phyloP scores from a whole-genome alignment of 371 early-diverging fungal genomes.

The Mortierella sp. region DNA sequence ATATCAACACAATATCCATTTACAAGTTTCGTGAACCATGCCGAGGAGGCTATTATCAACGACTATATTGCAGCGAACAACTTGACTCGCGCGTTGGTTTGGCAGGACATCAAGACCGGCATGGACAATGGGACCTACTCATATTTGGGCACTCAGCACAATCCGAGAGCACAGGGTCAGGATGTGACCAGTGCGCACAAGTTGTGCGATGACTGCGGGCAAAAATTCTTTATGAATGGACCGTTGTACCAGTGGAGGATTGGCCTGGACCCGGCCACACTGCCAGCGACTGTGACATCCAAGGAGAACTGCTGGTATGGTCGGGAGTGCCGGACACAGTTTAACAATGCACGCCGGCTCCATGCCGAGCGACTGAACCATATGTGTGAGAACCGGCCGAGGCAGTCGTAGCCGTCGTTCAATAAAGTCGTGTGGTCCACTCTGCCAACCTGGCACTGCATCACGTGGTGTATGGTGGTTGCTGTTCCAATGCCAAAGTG shows the following conservation, averaged over 20 bases:
- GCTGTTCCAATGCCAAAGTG: no score
- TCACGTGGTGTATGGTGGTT: no score
- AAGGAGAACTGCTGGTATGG: slow-evolving; percentile 44
- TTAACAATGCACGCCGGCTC: slow-evolving; percentile 3
- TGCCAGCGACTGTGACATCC: slow-evolving; percentile 11
- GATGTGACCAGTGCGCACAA: slow-evolving; percentile 17
- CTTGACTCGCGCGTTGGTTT: slow-evolving; percentile 7
- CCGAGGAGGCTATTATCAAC: slow-evolving; percentile 13
- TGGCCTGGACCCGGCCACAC: slow-evolving; percentile 11
- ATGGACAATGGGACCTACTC: slow-evolving; percentile 25
- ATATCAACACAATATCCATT: background rate
- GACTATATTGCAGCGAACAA: slow-evolving; percentile 16
- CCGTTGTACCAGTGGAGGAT: slow-evolving; percentile 49
- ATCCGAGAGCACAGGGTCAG: slow-evolving; percentile 7
- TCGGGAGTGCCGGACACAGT: slow-evolving; percentile 47
- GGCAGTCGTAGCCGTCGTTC: background rate
- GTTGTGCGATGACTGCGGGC: slow-evolving; percentile 18
- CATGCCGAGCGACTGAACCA: slow-evolving; percentile 47
- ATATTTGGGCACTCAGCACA: slow-evolving; percentile 14
- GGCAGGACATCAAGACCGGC: slow-evolving; percentile 40
- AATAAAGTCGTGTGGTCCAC: no score
- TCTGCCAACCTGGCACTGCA: no score
- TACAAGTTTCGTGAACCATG: slow-evolving; percentile 13
- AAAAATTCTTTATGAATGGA: slow-evolving; percentile 26
- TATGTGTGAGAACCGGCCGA: slow-evolving; percentile 33